Conservation (phyloP, 1,284 basidiomycete species). For the Porodaedalea pini region DNA sequence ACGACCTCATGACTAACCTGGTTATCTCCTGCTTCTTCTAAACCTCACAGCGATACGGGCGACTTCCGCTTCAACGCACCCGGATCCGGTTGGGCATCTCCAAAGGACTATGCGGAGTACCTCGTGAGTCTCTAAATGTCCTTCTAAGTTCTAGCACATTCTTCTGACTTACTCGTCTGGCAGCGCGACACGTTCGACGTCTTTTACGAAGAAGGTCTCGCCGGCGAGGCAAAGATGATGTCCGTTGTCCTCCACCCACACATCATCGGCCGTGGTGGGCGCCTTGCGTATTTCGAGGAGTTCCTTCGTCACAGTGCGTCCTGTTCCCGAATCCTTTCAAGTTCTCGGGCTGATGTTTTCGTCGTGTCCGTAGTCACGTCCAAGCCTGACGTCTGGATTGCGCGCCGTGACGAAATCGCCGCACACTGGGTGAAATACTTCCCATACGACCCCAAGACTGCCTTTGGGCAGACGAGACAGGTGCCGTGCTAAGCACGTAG, state of each 20-base stretch:
- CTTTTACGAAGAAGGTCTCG: neutral
- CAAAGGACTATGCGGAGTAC: conserved; percentile 34
- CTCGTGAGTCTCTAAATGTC: conserved; percentile 28
- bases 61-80: conserved; percentile 29
- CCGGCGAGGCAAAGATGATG: conserved; percentile 37
- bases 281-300: conserved; percentile 6
- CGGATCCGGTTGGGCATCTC: conserved; percentile 20
- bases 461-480: conserved; percentile 1
- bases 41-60: conserved; percentile 31
- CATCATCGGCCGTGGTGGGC: conserved; percentile 21
- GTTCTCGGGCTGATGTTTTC: neutral
- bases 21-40: conserved; percentile 26
- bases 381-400: conserved; percentile 2
- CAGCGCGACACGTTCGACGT: conserved; percentile 26
- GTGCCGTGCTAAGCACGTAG: neutral
- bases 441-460: neutral
- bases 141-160: conserved; percentile 19
- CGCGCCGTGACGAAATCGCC: conserved; percentile 5
- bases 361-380: neutral
- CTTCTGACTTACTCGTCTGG: conserved; percentile 34
- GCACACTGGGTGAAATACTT: neutral
- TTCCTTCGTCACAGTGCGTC: neutral
- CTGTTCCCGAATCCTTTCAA: neutral
- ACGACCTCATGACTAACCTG: conserved; percentile 13
- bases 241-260: conserved; percentile 36